These are phyloP conservation scores for Ustilago hordei DNA, from an alignment of 1,284 basidiomycete species.

Conservation along the genomic window DNA sequence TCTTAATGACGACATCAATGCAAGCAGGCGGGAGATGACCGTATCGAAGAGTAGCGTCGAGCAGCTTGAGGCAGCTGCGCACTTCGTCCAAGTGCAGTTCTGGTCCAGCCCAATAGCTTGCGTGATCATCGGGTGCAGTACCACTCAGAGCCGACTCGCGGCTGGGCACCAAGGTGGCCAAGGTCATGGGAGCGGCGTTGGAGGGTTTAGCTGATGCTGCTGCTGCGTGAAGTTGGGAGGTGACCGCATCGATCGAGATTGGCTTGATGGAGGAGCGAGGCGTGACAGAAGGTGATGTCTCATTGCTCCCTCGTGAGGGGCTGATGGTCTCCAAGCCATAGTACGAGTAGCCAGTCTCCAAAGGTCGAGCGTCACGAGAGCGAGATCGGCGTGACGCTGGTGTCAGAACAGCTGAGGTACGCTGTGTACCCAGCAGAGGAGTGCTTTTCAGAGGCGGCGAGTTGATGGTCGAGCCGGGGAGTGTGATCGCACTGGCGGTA, in stretches of 20 bases:
- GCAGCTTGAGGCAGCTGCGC: slow-evolving; percentile 52
- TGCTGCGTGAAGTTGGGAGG: slow-evolving; percentile 28
- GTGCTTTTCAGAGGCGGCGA: slow-evolving; percentile 39
- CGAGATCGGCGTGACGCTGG: slow-evolving; percentile 46
- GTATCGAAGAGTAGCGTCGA: slow-evolving; percentile 63
- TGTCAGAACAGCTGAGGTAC: slow-evolving; percentile 10
- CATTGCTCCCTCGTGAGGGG: slow-evolving; percentile 45
- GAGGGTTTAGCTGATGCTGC: slow-evolving; percentile 14
- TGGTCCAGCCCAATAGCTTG: slow-evolving; percentile 42
- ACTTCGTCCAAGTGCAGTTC: slow-evolving; percentile 61
- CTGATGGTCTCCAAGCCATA: slow-evolving; percentile 63
- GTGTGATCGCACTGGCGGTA: slow-evolving; percentile 21
- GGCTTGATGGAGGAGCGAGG: slow-evolving; percentile 31
- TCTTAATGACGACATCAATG: slow-evolving; percentile 51
- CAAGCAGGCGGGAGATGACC: slow-evolving; percentile 62
- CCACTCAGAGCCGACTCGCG: slow-evolving; percentile 28
- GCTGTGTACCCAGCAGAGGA: slow-evolving; percentile 28
- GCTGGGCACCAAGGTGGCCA: slow-evolving; percentile 55
- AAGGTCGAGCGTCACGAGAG: slow-evolving; percentile 52
- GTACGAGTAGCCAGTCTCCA: slow-evolving; percentile 64
- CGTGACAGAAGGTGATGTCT: slow-evolving; percentile 49
- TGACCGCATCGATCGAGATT: slow-evolving; percentile 44
- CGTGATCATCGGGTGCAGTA: slow-evolving; percentile 12
- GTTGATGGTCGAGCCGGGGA: slow-evolving; percentile 30
- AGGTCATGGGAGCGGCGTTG: slow-evolving; percentile 51